Percentiles rank a stretch among this genome's conserved stretches.
Evolutionary conservation across 352 stramenopile genomes (phyloP).

Genomic region (Phytopythium boreale): DNA sequence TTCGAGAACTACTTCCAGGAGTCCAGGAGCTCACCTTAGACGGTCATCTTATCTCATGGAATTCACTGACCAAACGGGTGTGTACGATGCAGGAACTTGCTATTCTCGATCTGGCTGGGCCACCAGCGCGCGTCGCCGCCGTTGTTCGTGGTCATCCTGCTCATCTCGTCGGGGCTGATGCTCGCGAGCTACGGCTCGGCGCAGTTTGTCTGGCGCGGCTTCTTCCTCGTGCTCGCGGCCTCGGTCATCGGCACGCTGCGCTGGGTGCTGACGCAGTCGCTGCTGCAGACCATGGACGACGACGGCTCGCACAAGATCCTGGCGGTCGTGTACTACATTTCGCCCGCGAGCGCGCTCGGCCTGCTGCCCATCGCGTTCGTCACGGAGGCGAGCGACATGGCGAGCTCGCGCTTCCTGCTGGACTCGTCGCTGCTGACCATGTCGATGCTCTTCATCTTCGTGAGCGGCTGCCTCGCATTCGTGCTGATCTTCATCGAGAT

Average conservation of each 20-base stretch:
- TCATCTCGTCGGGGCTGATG: conserved; percentile 73
- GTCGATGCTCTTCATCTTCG: conserved; percentile 61
- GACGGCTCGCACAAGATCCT: conserved; percentile 58
- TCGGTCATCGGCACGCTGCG: conserved; percentile 70
- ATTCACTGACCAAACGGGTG: background rate
- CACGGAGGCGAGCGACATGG: conserved; percentile 44
- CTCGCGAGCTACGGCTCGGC: conserved; percentile 70
- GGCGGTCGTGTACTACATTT: conserved; percentile 83
- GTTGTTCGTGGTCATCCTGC: conserved; percentile 49
- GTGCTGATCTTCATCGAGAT: conserved; percentile 84
- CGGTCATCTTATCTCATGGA: background rate
- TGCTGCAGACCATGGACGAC: conserved; percentile 64
- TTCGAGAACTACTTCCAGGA: too few species aligned
- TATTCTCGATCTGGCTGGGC: conserved; percentile 77
- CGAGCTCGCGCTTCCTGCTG: conserved; percentile 54
- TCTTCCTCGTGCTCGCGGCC: conserved; percentile 64
- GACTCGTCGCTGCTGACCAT: conserved; percentile 44
- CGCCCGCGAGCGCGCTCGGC: conserved; percentile 61
- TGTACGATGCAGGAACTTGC: conserved; percentile 36
- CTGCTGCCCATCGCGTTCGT: conserved; percentile 67
- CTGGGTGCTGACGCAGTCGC: conserved; percentile 84
- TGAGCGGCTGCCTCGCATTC: conserved; percentile 68
- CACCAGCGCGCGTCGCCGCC: conserved; percentile 60
- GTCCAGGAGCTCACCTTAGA: background rate
- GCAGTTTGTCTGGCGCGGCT: conserved; percentile 72